A percentile compares a stretch with the other conserved stretches of the same genome.
These are phyloP conservation scores for Penicillium digitatum DNA, from an alignment of 2,329 filamentous ascomycete species.

Conservation along the genomic window DNA sequence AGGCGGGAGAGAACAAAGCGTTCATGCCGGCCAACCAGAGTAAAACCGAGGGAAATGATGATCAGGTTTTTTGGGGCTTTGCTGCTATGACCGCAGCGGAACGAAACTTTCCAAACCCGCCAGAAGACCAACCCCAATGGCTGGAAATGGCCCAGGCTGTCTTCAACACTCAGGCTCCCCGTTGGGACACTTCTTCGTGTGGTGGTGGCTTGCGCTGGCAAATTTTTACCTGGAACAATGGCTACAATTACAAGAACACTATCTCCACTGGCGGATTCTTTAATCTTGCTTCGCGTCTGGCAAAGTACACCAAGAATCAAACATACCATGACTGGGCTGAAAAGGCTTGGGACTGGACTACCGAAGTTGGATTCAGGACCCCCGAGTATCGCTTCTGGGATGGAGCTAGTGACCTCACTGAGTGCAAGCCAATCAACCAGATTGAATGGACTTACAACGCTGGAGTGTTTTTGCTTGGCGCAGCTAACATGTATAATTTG, in stretches of 20 bases:
- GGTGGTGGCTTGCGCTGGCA: conserved; percentile 60
- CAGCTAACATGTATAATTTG: conserved; percentile 55
- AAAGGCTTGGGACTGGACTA: conserved; percentile 58
- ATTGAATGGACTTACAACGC: conserved; percentile 58
- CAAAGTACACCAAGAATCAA: conserved; percentile 30
- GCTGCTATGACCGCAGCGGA: conserved; percentile 56
- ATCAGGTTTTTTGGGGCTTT: conserved; percentile 57
- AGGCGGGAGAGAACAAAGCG: conserved; percentile 36
- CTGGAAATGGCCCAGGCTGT: conserved; percentile 73
- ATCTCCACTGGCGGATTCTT: conserved; percentile 36
- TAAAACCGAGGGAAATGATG: conserved; percentile 51
- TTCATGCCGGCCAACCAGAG: conserved; percentile 45
- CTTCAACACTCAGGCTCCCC: conserved; percentile 70
- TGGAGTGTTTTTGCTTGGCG: conserved; percentile 53
- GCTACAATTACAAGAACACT: conserved; percentile 35
- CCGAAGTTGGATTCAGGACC: conserved; percentile 49
- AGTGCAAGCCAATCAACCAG: conserved; percentile 51
- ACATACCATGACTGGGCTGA: conserved; percentile 60
- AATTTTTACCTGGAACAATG: conserved; percentile 35
- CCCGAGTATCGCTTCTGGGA: conserved; percentile 53
- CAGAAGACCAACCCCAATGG: conserved; percentile 63
- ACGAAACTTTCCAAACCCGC: conserved; percentile 38
- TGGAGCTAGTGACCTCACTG: conserved; percentile 49
- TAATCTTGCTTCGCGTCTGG: conserved; percentile 30
- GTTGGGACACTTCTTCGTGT: conserved; percentile 67